Base-by-base conservation (phyloP, 129 eudicot genomes). In the Mikania micrantha region DNA sequence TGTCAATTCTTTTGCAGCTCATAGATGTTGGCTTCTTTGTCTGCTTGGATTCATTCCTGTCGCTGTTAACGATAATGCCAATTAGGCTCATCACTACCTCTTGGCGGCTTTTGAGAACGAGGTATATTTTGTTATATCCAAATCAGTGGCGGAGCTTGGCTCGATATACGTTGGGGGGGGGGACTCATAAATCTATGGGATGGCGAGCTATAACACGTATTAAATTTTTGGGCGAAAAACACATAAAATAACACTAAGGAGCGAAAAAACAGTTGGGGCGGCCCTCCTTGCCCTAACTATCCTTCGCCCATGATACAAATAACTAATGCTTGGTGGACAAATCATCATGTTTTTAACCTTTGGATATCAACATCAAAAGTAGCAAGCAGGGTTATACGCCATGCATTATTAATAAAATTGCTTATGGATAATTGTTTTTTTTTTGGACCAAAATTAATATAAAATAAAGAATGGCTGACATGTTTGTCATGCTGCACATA, bases 61-160 rank as follows among this genome's bases (percentile, higher is more conserved):
- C 98, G 62, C 57, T 93, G 70, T 80, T 93, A 35, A 93, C 98
- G 56, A 83, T 93, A 82, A 93, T 93, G 94, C 98, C 98, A 36
- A 70, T 86, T 50, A 80, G 98, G 69, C 78, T 89, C 45, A 25
- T 80, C 74, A 58, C 85, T 71, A 86, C 78, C 7, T 69, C 72
- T 22, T 88, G 92, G 88, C 84, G 83, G 83, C 79, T 79, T 78
- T 59, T 88, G 63, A 86, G 56, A 74, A 53, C 81, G 74, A 82
- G 98, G 98, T 92, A 67, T 67, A 76, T 76, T 38, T 58, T 12
- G 9, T 34, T 69, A 66, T 69, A 68, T 38, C 53, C 56, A 38
- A 50, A n/a, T n/a, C n/a, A n/a, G n/a, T n/a, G n/a, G n/a, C n/a
- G n/a, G n/a, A n/a, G n/a, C n/a, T n/a, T n/a, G n/a, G n/a, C n/a